Conservation (phyloP, 495 filamentous ascomycete genomes). For the Annulohypoxylon maeteangense region DNA sequence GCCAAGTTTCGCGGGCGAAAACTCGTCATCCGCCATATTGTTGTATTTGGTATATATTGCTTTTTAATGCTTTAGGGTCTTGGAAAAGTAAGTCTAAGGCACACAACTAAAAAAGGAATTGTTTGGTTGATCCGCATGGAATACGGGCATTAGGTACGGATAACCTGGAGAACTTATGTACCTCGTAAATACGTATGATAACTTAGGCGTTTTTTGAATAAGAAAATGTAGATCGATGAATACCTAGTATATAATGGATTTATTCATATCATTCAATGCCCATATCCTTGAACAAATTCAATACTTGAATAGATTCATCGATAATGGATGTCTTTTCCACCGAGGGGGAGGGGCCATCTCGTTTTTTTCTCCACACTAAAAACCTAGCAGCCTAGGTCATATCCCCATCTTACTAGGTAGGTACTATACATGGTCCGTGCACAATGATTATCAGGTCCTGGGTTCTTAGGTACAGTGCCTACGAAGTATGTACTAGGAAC, state of each 20-base stretch:
- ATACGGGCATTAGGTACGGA: neutral
- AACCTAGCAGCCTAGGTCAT: neutral
- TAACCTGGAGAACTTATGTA: neutral
- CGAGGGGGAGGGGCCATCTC: slow-evolving; percentile 50
- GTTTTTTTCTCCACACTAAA: slow-evolving; percentile 10
- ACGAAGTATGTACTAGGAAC: too few species aligned
- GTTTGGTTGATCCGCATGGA: neutral
- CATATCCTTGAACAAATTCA: too few species aligned
- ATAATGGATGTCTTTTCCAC: too few species aligned
- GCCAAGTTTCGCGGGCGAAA: slow-evolving; percentile 22
- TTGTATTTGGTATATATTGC: neutral
- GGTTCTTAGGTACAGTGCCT: too few species aligned
- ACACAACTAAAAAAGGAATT: neutral
- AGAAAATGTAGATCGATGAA: too few species aligned
- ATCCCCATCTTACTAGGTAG: neutral
- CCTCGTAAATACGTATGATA: neutral
- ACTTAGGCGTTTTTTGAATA: too few species aligned
- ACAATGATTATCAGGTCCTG: neutral
- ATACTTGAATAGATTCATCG: too few species aligned
- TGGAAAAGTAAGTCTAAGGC: neutral
- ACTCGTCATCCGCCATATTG: slow-evolving; percentile 21
- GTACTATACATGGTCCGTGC: neutral
- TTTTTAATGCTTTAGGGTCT: neutral
- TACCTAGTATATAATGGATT: too few species aligned
- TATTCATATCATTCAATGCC: too few species aligned